Base-by-base conservation (phyloP, 2,329 filamentous ascomycete genomes). In the Ophiostoma sp. region DNA sequence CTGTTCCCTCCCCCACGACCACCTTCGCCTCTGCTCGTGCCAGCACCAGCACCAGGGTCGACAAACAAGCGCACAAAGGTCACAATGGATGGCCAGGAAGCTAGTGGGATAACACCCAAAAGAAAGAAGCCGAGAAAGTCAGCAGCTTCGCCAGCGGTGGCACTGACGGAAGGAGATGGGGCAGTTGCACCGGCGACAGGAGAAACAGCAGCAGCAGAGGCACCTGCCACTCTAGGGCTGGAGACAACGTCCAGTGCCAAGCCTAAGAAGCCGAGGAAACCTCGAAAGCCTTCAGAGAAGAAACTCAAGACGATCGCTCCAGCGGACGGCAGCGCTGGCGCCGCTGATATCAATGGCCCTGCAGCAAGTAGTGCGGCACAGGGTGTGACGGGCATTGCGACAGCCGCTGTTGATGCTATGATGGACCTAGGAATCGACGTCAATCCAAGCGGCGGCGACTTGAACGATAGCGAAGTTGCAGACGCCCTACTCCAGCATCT, bases 1-100 rank as follows among this genome's bases (percentile, higher is more conserved):
- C 76, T 79, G 49, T 81, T 83, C 67, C 78, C 79, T 41, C 84
- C 82, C 5, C 77, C 80, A 14, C 77, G 80, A 11, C 81, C 82
- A 5, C 70, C 71, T 5, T 42, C 69, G 0, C 69, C 70, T 2
- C 38, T 71, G 18, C n/a, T 6, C 5, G 12, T 45, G 5, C 4
- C 60, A 8, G 55, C 1, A 5, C 9, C 49, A 2, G 27, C 52
- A 7, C 58, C 64, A 8, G 47, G 18, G 8, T 66, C 64, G 40
- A 36, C 64, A 3, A 62, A 66, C 9, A 72, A 72, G 67, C 70
- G 69, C 2, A 66, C 18, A 44, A 63, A 49, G 18, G 52, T 47
- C 2, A 14, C 36, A 4, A 45, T 12, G 42, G 49, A 27, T 55
- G 49, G 18, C 7, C n/a, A 18, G n/a, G 6, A 18, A 4, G 62